Base-by-base conservation (phyloP, 805 yeast genomes). In the Blastobotrys terrestris region DNA sequence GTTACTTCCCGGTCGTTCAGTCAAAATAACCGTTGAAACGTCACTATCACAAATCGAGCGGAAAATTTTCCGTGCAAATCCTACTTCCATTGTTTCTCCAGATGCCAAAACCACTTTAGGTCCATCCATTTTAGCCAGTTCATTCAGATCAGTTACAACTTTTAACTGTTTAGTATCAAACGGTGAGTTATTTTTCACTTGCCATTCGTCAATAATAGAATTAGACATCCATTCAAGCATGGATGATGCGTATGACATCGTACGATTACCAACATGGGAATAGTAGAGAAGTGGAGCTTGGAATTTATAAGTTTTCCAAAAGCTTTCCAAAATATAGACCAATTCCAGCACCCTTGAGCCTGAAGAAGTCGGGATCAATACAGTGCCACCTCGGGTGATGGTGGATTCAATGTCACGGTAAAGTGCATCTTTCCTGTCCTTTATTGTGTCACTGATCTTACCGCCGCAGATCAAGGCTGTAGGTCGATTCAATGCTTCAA, bases 151-250 rank as follows among this genome's bases (percentile, higher is more conserved):
- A 74, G 50, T 77, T 72, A 57, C 80, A 69, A 49, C 82, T 71
- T 62, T 84, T 80, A 55, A 83, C 78, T 63, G 81, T 72, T 22
- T 81, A 69, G 44, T 86, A 79, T 87, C 95, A 64, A 92, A 91
- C 1, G 97, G 96, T 1, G 85, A 78, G 51, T 78, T 78, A 51
- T 83, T 83, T 55, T 79, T 76, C 5, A 77, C 72, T 62, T 89
- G 96, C 92, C 96, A 90, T 46, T 82, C 85, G 60, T 86, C 85
- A 21, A 87, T 78, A n/a, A 90, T 77, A n/a, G 84, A 77, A 0
- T 92, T 79, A 0, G 95, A 83, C 90, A 94, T 85, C 98, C 98
- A 94, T 71, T 94, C 99, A 26, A 92, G 70, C 84, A 94, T 86
- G 52, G 90, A 85, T 13, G 88, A 80, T 0, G 97, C 96, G 63